Base-by-base conservation (phyloP, 148 eudicot genomes). In the Selenicereus undatus region DNA sequence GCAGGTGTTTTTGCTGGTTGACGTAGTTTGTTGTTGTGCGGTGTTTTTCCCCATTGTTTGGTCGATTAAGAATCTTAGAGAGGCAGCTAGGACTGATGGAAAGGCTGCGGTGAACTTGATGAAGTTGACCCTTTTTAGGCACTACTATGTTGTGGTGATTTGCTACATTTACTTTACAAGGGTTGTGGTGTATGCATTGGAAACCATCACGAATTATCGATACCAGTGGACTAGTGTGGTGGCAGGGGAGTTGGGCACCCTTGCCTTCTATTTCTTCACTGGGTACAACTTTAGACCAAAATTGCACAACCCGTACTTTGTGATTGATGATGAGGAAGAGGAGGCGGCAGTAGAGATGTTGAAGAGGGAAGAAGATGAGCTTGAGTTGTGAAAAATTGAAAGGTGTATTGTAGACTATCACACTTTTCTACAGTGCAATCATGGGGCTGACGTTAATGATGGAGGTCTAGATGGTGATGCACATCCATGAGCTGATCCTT, bases 1-100 rank as follows among this genome's bases (percentile, higher is more conserved):
- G 76, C 91, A 89, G 56, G 84, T 92, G 29, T 91, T 92, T 72
- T 81, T 91, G 86, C 50, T 92, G 18, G 90, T 92, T 20, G 97
- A 92, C 83, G 83, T 92, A 11, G 58, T 92, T 5, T 92, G 97
- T 72, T 92, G 97, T 73, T 89, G 94, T 20, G 92, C 92, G 0
- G 86, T 92, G 58, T 70, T 92, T 81, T 91, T 92, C 75, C 97
- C 97, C 0, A 92, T 92, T 42, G 91, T 92, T 22, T 92, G 97
- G 97, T 92, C 97, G 10, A 91, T 92, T 66, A 85, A 86, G 87
- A 87, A 86, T 45, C 81, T 92, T 82, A 69, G 90, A 2, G 93
- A 89, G 85, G 86, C 92, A 0, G 89, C 93, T 0, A 86, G 78
- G 81, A 88, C 84, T 0, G 94, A 91, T 80, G 97, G 97, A 68